Evolutionary conservation across 352 stramenopile species (phyloP), one percentile per base, ranked within the genome.

Genomic region (Globisporangium nunn): DNA sequence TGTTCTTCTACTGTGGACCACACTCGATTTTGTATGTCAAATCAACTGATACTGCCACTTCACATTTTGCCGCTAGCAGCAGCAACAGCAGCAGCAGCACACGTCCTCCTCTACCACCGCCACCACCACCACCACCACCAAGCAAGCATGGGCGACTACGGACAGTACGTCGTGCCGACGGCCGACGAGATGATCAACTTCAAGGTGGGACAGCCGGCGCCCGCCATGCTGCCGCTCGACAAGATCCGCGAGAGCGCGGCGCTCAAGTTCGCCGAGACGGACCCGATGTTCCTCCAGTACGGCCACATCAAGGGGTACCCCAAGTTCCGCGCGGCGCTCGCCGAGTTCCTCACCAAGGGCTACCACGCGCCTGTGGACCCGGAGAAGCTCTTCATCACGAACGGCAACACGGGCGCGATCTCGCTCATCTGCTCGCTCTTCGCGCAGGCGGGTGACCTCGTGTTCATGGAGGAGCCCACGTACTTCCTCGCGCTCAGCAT

Each of bases 401-500:
- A 94, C 69, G 93, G 93, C 46, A 87, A 96, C 44, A 97, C 87
- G 2, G 91, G 95, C 67, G 91, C 82, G n/a, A 72, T 98, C n/a
- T 75, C 93, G 50, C 74, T 98, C 29, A 67, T 98, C 45, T 95
- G 81, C 68, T 93, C 86, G 47, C 72, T 96, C 39, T 94, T 88
- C 56, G 78, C 91, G 23, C 68, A 85, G 58, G 79, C 88, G 43
- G 88, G 88, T 35, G 91, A 98, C 73, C 70, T 97, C 35, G 89
- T 98, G 7, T 93, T 95, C 70, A 88, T 97, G 58, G 92, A 98
- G 71, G 78, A 95, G 49, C 94, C 94, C 33, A 96, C 89, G 18
- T 98, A 98, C 74, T 98, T 98, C 64, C 58, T 98, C 18, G 92
- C 81, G 18, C 71, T 93, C 4, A 89, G 83, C 61, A 98, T 98